A percentile compares a stretch with the other conserved stretches of the same genome.
Conservation (phyloP, 345 rosid species). For the Eucalyptus viminalis region DNA sequence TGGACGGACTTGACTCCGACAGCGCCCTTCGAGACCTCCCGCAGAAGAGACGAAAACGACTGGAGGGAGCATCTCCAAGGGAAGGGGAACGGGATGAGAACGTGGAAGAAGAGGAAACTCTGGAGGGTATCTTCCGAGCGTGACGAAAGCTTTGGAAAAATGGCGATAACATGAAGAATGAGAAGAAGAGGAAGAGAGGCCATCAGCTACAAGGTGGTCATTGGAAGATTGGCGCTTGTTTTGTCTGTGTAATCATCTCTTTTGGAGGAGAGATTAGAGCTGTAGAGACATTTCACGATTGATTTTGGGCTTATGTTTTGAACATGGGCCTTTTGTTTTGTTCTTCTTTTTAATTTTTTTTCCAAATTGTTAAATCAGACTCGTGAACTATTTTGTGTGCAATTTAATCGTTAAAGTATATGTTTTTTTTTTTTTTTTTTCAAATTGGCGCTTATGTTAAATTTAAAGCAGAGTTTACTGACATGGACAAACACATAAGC, state of each 20-base stretch:
- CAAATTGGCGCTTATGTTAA: too few relatives aligned
- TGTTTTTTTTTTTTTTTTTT: too few relatives aligned
- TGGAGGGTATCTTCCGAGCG: background rate
- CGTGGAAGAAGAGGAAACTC: background rate
- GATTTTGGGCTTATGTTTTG: background rate
- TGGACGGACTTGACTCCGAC: slow-evolving; percentile 9
- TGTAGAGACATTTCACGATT: background rate
- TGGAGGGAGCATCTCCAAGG: background rate
- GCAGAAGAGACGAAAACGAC: background rate
- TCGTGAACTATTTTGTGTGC: too few relatives aligned
- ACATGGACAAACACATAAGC: too few relatives aligned
- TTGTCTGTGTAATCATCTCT: background rate
- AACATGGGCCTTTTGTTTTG: background rate
- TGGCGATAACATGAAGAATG: background rate
- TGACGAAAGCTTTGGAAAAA: background rate
- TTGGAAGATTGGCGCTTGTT: background rate
- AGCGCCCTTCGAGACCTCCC: background rate
- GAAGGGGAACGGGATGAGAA: background rate
- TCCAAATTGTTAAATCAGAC: too few relatives aligned
- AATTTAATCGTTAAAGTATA: too few relatives aligned
- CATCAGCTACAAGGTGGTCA: background rate
- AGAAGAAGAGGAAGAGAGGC: background rate
- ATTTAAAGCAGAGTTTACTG: too few relatives aligned
- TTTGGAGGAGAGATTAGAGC: background rate
- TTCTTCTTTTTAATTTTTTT: fast-evolving